Evolutionary conservation across 768 basidiomycete species (phyloP).

Genomic region (Boletales sp.): DNA sequence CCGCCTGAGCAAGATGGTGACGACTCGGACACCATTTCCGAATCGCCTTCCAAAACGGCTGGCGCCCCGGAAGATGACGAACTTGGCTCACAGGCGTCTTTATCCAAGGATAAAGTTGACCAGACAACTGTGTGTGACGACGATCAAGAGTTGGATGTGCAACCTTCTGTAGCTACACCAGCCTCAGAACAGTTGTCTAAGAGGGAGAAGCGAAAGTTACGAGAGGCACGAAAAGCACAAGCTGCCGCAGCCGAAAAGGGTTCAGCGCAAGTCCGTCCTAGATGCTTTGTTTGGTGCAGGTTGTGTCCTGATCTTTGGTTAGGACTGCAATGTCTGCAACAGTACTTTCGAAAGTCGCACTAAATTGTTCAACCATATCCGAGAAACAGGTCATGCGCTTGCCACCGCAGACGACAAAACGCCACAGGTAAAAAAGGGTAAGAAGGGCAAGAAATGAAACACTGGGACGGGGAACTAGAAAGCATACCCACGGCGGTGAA

Average conservation of each 20-base stretch:
- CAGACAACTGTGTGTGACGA: conserved; percentile 3
- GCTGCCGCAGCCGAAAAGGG: conserved; percentile 1
- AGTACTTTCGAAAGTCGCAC: conserved; percentile 62
- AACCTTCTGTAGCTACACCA: not conserved
- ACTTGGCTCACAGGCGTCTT: not conserved
- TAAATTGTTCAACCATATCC: conserved; percentile 72
- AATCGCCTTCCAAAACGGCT: not conserved
- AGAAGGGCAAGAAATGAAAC: conserved; percentile 23
- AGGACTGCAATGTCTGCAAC: conserved; percentile 70
- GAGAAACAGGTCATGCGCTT: conserved; percentile 65
- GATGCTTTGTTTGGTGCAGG: not conserved
- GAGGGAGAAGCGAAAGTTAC: conserved; percentile 74
- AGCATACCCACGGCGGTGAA: conserved; percentile 4
- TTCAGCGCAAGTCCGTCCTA: conserved; percentile 7
- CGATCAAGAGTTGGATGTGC: not conserved
- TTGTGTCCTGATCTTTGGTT: conserved; percentile 7
- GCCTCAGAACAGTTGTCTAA: conserved; percentile 51
- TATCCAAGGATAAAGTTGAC: conserved; percentile 2
- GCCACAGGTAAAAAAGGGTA: conserved; percentile 34
- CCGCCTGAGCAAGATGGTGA: conserved; percentile 8
- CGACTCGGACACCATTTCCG: not conserved
- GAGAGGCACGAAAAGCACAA: conserved; percentile 66
- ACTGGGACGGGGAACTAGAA: conserved; percentile 4
- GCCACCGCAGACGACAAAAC: conserved; percentile 35
- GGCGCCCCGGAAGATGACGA: conserved; percentile 6